Evolutionary conservation across 2,329 filamentous ascomycete genomes (phyloP).

Genomic region (Fusarium liriodendri): DNA sequence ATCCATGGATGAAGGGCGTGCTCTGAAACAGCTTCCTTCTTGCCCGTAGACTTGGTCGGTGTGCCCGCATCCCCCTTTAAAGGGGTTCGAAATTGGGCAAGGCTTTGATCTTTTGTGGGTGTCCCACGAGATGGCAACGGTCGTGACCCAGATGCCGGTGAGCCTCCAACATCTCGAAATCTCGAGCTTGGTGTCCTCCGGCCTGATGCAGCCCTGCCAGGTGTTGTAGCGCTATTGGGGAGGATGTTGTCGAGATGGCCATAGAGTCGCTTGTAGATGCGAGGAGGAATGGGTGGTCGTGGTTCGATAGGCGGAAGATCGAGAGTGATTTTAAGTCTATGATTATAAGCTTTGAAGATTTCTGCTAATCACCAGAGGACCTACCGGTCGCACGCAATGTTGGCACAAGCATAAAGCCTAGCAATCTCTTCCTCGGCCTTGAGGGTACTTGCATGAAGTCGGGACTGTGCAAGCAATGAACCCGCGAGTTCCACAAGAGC

Average conservation of each 20-base stretch:
- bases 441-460: constrained; percentile 78
- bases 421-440: constrained; percentile 90
- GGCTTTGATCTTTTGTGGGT: constrained; percentile 58
- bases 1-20: constrained; percentile 72
- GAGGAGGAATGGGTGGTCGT: constrained; percentile 80
- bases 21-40: constrained; percentile 39
- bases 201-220: constrained; percentile 41
- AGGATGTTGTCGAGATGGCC: constrained; percentile 81
- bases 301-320: constrained; percentile 82
- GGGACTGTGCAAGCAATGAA: constrained; percentile 83
- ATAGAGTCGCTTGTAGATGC: constrained; percentile 87
- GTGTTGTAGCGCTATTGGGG: constrained; percentile 53
- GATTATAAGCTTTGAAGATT: background rate
- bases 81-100: constrained; percentile 57
- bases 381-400: constrained; percentile 89
- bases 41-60: constrained; percentile 57
- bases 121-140: constrained; percentile 55
- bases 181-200: constrained; percentile 51
- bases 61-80: constrained; percentile 46
- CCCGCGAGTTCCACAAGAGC: constrained; percentile 78
- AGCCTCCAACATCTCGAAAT: constrained; percentile 42
- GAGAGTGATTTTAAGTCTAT: constrained; percentile 78
- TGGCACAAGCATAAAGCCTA: constrained; percentile 84
- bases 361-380: background rate
- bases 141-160: constrained; percentile 44